phyloP scores from a whole-genome alignment of 352 stramenopile species.

The Aphanomyces cochlioides region DNA sequence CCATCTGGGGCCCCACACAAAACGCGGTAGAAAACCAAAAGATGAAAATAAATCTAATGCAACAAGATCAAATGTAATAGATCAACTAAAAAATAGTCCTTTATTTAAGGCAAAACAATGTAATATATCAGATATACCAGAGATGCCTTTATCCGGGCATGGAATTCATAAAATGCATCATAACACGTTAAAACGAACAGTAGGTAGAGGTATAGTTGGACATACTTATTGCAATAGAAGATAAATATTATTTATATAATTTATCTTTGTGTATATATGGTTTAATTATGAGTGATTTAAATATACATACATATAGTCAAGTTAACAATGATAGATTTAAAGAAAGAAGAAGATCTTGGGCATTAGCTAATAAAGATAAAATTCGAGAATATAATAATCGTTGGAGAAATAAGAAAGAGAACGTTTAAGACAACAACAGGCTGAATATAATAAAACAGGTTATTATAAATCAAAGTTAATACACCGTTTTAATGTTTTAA shows the following conservation, averaged over 20 bases:
- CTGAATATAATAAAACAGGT: conserved; percentile 4
- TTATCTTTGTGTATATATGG: conserved; percentile 4
- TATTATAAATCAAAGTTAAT: conserved; percentile 2
- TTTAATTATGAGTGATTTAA: conserved; percentile 1
- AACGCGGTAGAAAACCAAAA: neutral
- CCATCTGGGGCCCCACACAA: no score
- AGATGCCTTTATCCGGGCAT: neutral
- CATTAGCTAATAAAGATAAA: conserved; percentile 11
- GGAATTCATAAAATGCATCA: conserved; percentile 5
- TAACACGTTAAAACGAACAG: conserved; percentile 8
- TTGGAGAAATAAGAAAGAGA: conserved; percentile 6
- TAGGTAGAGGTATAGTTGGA: conserved; percentile 1
- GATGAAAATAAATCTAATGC: neutral
- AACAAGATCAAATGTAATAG: neutral
- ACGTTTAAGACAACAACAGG: neutral
- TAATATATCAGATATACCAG: conserved; percentile 6
- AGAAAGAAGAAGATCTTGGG: neutral
- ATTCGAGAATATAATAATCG: neutral
- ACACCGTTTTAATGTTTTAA: neutral
- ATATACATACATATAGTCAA: conserved; percentile 5
- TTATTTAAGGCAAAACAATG: neutral
- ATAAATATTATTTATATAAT: conserved; percentile 13
- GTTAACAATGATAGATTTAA: conserved; percentile 1
- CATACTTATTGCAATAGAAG: neutral
- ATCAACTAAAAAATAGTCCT: neutral